These are phyloP conservation scores for Pseudocercospora macadamiae DNA, from an alignment of 2,329 filamentous ascomycete species.

Conservation along the genomic window DNA sequence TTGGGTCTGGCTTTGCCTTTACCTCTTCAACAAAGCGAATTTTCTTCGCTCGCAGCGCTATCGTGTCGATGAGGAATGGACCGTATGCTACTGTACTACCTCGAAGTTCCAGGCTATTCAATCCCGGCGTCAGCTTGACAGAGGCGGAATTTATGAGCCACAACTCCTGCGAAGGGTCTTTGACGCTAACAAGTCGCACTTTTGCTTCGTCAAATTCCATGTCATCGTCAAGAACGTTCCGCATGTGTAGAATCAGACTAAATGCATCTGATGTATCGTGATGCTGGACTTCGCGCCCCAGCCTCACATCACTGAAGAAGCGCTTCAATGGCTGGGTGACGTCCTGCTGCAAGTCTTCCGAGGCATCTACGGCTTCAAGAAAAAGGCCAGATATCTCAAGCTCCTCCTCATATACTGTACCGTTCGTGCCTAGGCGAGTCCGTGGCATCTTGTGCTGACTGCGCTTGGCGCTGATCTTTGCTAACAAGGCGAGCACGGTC, in stretches of 20 bases:
- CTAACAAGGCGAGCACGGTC: constrained; percentile 72
- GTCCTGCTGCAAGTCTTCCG: constrained; percentile 59
- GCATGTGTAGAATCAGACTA: constrained; percentile 66
- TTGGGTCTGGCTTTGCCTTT: constrained; percentile 46
- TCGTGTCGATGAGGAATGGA: constrained; percentile 72
- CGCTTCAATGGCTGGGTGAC: constrained; percentile 69
- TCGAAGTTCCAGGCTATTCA: constrained; percentile 56
- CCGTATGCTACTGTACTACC: constrained; percentile 66
- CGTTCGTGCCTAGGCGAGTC: neutral
- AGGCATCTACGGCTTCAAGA: constrained; percentile 51
- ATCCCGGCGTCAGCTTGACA: constrained; percentile 58
- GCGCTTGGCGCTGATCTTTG: constrained; percentile 59
- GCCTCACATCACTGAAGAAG: constrained; percentile 71
- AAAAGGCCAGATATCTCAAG: constrained; percentile 43
- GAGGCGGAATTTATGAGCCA: constrained; percentile 59
- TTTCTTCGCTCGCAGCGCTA: constrained; percentile 67
- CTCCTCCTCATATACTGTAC: constrained; percentile 37
- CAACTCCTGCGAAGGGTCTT: constrained; percentile 66
- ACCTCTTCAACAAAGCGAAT: constrained; percentile 67
- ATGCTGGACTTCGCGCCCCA: constrained; percentile 71
- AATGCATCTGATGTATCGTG: constrained; percentile 75
- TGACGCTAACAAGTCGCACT: constrained; percentile 63
- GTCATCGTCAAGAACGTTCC: constrained; percentile 72
- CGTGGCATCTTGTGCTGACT: constrained; percentile 38
- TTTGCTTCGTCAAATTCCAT: constrained; percentile 68